A percentile compares a stretch with the other conserved stretches of the same genome.
Evolutionary conservation across 2,329 filamentous ascomycete species (phyloP).

Genomic region (Venturia effusa): DNA sequence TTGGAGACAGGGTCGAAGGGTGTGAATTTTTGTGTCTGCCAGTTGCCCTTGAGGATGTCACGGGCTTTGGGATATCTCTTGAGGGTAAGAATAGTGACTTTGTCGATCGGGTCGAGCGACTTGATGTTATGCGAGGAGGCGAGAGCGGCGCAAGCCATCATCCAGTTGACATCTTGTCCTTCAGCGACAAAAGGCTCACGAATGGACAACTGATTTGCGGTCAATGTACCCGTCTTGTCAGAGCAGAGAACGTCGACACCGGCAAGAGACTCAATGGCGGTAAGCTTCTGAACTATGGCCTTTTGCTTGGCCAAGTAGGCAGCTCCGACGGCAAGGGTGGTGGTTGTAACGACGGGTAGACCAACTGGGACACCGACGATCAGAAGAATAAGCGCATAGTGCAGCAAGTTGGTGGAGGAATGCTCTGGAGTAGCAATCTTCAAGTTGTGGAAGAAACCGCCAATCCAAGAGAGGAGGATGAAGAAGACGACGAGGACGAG

Average conservation of each 20-base stretch:
- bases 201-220: constrained; percentile 64
- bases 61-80: constrained; percentile 68
- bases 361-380: constrained; percentile 72
- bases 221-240: constrained; percentile 71
- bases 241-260: constrained; percentile 70
- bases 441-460: constrained; percentile 65
- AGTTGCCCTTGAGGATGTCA: constrained; percentile 64
- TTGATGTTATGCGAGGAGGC: constrained; percentile 71
- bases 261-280: constrained; percentile 65
- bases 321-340: constrained; percentile 65
- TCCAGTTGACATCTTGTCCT: constrained; percentile 71
- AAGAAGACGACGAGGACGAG: constrained; percentile 69
- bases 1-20: constrained; percentile 72
- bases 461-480: constrained; percentile 65
- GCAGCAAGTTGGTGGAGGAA: constrained; percentile 52
- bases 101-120: constrained; percentile 69
- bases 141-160: constrained; percentile 70
- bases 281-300: constrained; percentile 70
- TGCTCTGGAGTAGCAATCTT: constrained; percentile 48
- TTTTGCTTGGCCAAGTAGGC: constrained; percentile 69
- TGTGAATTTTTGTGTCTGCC: constrained; percentile 68
- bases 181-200: constrained; percentile 68
- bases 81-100: constrained; percentile 65
- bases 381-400: constrained; percentile 59
- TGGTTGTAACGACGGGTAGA: constrained; percentile 70